A percentile compares a stretch with the other conserved stretches of the same genome.
Evolutionary conservation across 805 yeast species (phyloP).

Genomic region (Yamadazyma olivae): DNA sequence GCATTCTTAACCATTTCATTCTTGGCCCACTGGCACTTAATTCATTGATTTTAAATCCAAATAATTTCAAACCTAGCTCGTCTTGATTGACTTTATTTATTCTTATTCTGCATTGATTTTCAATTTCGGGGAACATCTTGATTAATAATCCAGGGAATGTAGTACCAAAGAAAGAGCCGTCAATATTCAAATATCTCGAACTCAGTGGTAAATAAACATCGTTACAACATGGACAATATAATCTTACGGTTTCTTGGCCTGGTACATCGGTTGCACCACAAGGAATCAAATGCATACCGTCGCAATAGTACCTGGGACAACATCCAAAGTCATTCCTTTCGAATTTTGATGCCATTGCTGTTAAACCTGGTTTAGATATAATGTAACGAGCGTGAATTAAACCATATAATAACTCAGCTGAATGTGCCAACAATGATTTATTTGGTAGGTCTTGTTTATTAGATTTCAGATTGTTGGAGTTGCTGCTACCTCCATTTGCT

Average conservation of each 20-base stretch:
- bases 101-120: conserved; percentile 64
- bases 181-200: conserved; percentile 82
- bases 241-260: conserved; percentile 86
- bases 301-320: conserved; percentile 88
- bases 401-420: conserved; percentile 91
- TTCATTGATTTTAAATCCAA: conserved; percentile 84
- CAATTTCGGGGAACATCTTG: conserved; percentile 88
- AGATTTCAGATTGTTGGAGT: conserved; percentile 1
- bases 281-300: conserved; percentile 86
- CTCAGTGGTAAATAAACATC: conserved; percentile 88
- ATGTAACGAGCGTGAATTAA: conserved; percentile 91
- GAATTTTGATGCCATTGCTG: conserved; percentile 90
- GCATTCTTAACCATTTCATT: conserved; percentile 89
- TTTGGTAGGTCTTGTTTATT: conserved; percentile 48
- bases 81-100: conserved; percentile 45
- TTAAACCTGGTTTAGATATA: conserved; percentile 83
- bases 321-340: conserved; percentile 86
- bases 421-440: conserved; percentile 75
- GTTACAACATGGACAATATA: conserved; percentile 92
- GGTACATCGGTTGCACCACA: conserved; percentile 89
- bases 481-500: conserved; percentile 9
- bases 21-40: conserved; percentile 81
- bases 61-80: conserved; percentile 69
- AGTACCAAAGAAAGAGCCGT: conserved; percentile 97
- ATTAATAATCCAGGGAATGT: conserved; percentile 91